These are phyloP conservation scores for Ophiostoma pallidulum DNA, from an alignment of 2,329 filamentous ascomycete genomes.

Conservation along the genomic window DNA sequence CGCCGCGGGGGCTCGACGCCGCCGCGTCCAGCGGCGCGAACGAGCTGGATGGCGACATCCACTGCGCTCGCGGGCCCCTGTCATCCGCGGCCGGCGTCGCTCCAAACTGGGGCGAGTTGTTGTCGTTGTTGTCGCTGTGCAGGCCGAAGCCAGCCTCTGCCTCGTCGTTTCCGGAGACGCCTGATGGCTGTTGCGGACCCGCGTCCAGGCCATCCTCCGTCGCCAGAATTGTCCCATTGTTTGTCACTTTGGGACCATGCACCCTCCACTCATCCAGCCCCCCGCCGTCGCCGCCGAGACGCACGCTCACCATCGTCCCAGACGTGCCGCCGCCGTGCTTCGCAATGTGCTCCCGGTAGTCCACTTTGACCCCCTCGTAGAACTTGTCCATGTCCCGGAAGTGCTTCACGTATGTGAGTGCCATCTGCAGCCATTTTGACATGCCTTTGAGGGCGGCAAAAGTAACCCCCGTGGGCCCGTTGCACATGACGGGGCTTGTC, in stretches of 20 bases:
- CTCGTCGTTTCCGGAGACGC: too few relatives aligned
- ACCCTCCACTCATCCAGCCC: slow-evolving; percentile 47
- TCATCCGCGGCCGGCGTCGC: not conserved
- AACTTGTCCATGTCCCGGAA: slow-evolving; percentile 45
- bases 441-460: slow-evolving; percentile 43
- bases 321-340: slow-evolving; percentile 12
- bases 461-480: slow-evolving; percentile 37
- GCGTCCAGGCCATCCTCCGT: slow-evolving; percentile 23
- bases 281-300: slow-evolving; percentile 35
- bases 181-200: slow-evolving; percentile 14
- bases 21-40: too few relatives aligned
- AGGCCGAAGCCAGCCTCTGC: too few relatives aligned
- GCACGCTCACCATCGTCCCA: slow-evolving; percentile 30
- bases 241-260: slow-evolving; percentile 30
- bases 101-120: slow-evolving; percentile 1
- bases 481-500: slow-evolving; percentile 24
- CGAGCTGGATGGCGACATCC: not conserved
- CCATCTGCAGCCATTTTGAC: slow-evolving; percentile 45
- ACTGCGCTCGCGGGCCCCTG: too few relatives aligned
- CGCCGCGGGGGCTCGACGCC: too few relatives aligned
- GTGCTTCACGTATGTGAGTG: slow-evolving; percentile 43
- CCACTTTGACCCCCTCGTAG: slow-evolving; percentile 40
- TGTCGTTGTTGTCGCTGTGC: slow-evolving; percentile 27
- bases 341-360: slow-evolving; percentile 30
- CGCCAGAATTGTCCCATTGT: slow-evolving; percentile 33